A percentile compares a stretch with the other conserved stretches of the same genome.
These are phyloP conservation scores for Monosporascus cannonballus DNA, from an alignment of 2,329 filamentous ascomycete genomes.

Conservation along the genomic window DNA sequence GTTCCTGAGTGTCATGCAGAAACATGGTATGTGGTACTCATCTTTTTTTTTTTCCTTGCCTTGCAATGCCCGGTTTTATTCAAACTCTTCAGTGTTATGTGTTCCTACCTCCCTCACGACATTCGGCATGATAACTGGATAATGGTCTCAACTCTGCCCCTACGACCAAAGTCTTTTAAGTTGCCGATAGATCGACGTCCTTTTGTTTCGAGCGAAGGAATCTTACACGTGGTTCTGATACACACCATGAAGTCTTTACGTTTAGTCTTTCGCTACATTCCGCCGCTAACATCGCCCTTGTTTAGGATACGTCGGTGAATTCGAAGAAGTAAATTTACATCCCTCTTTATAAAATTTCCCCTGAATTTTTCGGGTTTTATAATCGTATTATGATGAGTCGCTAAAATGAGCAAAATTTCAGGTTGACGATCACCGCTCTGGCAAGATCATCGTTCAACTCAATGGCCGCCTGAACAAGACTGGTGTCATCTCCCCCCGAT, in stretches of 20 bases:
- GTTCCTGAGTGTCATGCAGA: conserved; percentile 99
- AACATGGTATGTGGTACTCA: conserved; percentile 74
- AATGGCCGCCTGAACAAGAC: conserved; percentile 99
- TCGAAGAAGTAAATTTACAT: conserved; percentile 61
- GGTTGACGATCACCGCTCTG: conserved; percentile 97
- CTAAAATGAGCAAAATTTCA: too few relatives aligned
- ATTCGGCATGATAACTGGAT: conserved; percentile 99
- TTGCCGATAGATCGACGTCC: conserved; percentile 86
- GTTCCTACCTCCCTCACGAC: neutral
- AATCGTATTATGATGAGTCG: too few relatives aligned
- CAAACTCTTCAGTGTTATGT: conserved; percentile 7
- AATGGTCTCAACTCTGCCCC: conserved; percentile 67
- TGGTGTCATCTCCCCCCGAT: conserved; percentile 97
- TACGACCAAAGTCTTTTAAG: conserved; percentile 99
- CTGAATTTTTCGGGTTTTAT: too few relatives aligned
- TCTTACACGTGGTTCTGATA: conserved; percentile 96
- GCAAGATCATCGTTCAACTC: conserved; percentile 99
- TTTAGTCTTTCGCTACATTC: conserved; percentile 93
- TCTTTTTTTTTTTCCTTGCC: neutral
- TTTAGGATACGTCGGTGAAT: conserved; percentile 96
- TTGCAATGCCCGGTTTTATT: conserved; percentile 1
- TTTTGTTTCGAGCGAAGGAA: conserved; percentile 55
- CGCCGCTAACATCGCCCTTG: conserved; percentile 43
- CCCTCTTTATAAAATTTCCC: too few relatives aligned
- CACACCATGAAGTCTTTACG: conserved; percentile 69